Conservation (phyloP, 495 filamentous ascomycete genomes). For the Trichoderma erinaceum region DNA sequence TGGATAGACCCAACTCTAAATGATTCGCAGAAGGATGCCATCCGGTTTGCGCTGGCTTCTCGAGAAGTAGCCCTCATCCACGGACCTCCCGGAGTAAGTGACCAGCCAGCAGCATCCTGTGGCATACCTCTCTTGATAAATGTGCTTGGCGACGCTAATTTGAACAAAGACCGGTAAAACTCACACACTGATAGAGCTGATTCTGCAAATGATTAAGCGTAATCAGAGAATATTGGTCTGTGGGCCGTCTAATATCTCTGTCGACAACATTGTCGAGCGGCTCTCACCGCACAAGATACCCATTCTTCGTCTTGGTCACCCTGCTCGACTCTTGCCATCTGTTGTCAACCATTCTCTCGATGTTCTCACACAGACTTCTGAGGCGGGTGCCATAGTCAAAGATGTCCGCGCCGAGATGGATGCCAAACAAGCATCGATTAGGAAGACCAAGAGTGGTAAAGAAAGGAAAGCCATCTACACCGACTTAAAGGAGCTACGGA, state of each 20-base stretch:
- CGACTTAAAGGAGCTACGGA: conserved; percentile 76
- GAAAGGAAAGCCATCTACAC: conserved; percentile 79
- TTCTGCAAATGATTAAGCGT: conserved; percentile 71
- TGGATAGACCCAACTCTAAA: conserved; percentile 81
- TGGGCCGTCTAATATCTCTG: conserved; percentile 91
- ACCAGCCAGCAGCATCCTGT: not conserved
- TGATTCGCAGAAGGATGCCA: conserved; percentile 83
- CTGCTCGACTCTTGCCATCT: conserved; percentile 81
- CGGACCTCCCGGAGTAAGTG: conserved; percentile 72
- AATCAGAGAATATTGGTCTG: conserved; percentile 79
- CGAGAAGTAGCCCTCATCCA: conserved; percentile 88
- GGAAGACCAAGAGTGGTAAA: conserved; percentile 73
- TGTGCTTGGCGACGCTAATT: not conserved
- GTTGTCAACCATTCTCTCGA: conserved; percentile 88
- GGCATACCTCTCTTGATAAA: no score
- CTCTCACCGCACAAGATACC: conserved; percentile 76
- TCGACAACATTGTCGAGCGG: conserved; percentile 98
- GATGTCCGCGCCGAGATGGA: conserved; percentile 93
- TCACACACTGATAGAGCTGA: conserved; percentile 91
- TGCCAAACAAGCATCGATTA: conserved; percentile 78
- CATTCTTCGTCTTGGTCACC: conserved; percentile 86
- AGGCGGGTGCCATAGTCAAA: conserved; percentile 82
- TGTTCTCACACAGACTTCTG: conserved; percentile 83
- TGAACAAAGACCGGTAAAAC: conserved; percentile 75
- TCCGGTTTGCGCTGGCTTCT: conserved; percentile 78